Evolutionary conservation across 2,329 filamentous ascomycete species (phyloP), one percentile per base, ranked within the genome.

Genomic region (Alternaria sp.): DNA sequence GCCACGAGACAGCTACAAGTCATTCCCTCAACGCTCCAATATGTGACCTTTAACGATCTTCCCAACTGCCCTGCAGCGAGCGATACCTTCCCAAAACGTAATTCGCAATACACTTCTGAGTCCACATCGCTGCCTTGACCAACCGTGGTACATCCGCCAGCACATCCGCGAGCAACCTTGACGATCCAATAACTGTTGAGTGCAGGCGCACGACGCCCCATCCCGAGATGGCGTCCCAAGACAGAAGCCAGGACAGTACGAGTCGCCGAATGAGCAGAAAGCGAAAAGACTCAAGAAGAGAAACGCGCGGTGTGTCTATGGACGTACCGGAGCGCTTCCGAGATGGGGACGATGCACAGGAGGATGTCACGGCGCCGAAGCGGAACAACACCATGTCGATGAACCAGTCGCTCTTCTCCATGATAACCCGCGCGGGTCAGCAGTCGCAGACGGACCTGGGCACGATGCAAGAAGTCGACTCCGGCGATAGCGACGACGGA

Each of bases 321-420:
- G 82, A 86, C 60, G 82, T 89, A 17, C 88, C 88, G 26, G 86
- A 88, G 59, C 84, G 84, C 59, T 83, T 89, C 65, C 84, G 82
- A 70, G 84, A 87, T 72, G 86, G 86, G 28, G 85, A 86, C 64
- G 88, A 89, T 78, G 85, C 83, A 6, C 83, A 90, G 17, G 85
- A 88, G 43, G 88, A 90, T 75, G 86, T 87, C 64, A 87, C 86
- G 13, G 86, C 86, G 54, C 84, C 86, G 3, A 85, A 83, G 70
- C 72, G 68, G 59, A 79, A 81, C 56, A 81, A 83, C 46, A 76
- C 83, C 51, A 81, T 85, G 64, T 93, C 93, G 74, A 93, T 97
- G 89, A 96, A 97, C 80, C 94, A 97, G 84, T 96, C 93, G 68
- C 90, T 98, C 59, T 97, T 97, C 79, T 93, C 93, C 57, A 88